phyloP scores from a whole-genome alignment of 2,329 filamentous ascomycete genomes.

The Akanthomyces dipterigenus region DNA sequence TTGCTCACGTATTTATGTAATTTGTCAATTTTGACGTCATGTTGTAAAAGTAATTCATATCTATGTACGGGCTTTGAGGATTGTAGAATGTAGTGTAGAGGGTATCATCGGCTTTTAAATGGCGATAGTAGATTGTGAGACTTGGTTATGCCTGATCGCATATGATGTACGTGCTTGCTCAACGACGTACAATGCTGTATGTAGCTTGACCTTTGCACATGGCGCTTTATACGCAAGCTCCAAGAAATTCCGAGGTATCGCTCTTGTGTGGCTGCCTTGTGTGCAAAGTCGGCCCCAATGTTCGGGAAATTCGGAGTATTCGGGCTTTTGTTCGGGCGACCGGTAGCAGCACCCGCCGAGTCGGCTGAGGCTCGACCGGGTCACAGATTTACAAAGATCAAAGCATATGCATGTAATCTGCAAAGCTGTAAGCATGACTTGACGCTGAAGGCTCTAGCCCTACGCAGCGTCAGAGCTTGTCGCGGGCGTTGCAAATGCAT shows the following conservation, averaged over 20 bases:
- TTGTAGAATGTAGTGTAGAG: background rate
- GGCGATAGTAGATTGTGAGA: background rate
- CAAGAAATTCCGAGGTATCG: background rate
- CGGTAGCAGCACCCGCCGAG: background rate
- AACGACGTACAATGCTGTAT: background rate
- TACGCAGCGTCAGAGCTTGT: slow-evolving; percentile 17
- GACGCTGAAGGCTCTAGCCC: background rate
- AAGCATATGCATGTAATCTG: background rate
- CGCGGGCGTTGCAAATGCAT: slow-evolving; percentile 33
- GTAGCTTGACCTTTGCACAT: background rate
- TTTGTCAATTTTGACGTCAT: background rate
- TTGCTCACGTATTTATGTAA: background rate
- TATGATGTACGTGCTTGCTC: background rate
- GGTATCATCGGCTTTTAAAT: background rate
- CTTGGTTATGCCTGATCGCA: background rate
- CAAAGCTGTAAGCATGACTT: background rate
- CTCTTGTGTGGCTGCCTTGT: background rate
- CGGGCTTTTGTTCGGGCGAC: background rate
- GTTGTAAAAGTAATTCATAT: background rate
- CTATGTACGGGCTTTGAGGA: background rate
- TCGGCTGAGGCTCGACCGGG: background rate
- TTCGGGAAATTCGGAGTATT: slow-evolving; percentile 4
- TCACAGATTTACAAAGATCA: background rate
- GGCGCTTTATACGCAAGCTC: background rate
- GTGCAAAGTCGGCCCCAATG: background rate